phyloP scores from a whole-genome alignment of 2,329 filamentous ascomycete species.

The Chaetomiaceae sp. region DNA sequence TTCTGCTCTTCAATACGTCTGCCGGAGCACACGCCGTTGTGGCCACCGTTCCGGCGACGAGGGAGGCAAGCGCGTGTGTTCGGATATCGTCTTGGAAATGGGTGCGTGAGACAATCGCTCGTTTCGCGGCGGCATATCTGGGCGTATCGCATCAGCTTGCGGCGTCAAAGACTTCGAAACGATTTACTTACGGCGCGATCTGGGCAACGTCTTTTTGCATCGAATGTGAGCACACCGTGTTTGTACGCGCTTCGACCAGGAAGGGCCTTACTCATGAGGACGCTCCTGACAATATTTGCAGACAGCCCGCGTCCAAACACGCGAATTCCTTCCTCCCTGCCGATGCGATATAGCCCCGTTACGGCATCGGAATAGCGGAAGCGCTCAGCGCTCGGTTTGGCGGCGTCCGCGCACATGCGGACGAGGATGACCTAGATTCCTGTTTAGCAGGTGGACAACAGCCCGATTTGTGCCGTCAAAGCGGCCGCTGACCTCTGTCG shows the following conservation, averaged over 20 bases:
- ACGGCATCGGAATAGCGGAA: constrained; percentile 21
- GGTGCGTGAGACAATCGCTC: constrained; percentile 15
- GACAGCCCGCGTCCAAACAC: constrained; percentile 23
- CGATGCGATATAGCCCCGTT: constrained; percentile 19
- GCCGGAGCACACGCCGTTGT: constrained; percentile 23
- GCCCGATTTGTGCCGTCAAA: not conserved
- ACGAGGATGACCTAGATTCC: constrained; percentile 20
- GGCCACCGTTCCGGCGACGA: constrained; percentile 19
- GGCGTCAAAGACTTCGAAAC: not conserved
- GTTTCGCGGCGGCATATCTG: constrained; percentile 24
- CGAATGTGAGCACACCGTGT: not conserved
- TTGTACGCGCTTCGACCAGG: too few relatives aligned
- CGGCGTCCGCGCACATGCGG: constrained; percentile 25
- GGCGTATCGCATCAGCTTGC: not conserved
- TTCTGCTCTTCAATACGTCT: constrained; percentile 21
- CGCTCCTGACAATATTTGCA: constrained; percentile 24
- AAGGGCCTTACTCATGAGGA: constrained; percentile 23
- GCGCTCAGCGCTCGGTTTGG: constrained; percentile 20
- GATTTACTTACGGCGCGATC: constrained; percentile 3
- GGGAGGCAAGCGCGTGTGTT: constrained; percentile 22
- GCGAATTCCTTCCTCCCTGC: constrained; percentile 19
- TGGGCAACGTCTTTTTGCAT: constrained; percentile 5
- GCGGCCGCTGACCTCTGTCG: constrained; percentile 14
- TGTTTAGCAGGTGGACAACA: not conserved
- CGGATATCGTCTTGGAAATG: constrained; percentile 21